phyloP scores from a whole-genome alignment of 2,329 filamentous ascomycete genomes.

The Monilinia polystroma region DNA sequence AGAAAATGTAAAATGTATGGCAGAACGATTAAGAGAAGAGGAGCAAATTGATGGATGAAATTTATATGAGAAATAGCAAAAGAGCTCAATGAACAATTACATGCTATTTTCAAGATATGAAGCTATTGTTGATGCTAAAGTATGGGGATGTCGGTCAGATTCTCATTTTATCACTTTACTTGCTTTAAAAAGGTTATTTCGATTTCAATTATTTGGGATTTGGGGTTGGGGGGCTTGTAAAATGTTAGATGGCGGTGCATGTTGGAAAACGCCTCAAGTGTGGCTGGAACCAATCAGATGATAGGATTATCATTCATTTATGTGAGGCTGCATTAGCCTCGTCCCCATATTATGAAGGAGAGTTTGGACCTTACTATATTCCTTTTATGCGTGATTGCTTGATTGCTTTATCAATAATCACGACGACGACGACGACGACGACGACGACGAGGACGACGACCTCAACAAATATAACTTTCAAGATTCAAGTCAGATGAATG shows the following conservation, averaged over 20 bases:
- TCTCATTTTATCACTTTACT: slow-evolving; percentile 11
- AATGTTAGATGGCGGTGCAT: slow-evolving; percentile 1
- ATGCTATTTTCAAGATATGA: slow-evolving; percentile 15
- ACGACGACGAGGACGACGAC: neutral
- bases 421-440: neutral
- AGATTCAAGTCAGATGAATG: too few species aligned
- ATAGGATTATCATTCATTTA: neutral
- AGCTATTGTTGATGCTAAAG: slow-evolving; percentile 16
- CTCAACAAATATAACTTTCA: too few species aligned
- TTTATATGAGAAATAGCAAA: slow-evolving; percentile 11
- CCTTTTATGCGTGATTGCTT: neutral
- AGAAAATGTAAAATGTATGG: slow-evolving; percentile 8
- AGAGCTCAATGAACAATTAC: slow-evolving; percentile 5
- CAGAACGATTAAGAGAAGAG: neutral
- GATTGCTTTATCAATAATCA: slow-evolving; percentile 6
- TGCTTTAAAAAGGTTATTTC: slow-evolving; percentile 19
- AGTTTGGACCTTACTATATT: too few species aligned
- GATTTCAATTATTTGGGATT: slow-evolving; percentile 6
- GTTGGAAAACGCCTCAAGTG: slow-evolving; percentile 1
- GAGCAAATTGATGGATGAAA: slow-evolving; percentile 4
- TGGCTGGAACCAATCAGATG: slow-evolving; percentile 23
- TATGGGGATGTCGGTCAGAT: slow-evolving; percentile 21
- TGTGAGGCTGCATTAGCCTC: slow-evolving; percentile 8
- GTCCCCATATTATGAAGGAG: neutral
- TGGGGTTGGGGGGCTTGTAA: neutral